Evolutionary conservation across 495 filamentous ascomycete species (phyloP).

Genomic region (Patellaria atrata): DNA sequence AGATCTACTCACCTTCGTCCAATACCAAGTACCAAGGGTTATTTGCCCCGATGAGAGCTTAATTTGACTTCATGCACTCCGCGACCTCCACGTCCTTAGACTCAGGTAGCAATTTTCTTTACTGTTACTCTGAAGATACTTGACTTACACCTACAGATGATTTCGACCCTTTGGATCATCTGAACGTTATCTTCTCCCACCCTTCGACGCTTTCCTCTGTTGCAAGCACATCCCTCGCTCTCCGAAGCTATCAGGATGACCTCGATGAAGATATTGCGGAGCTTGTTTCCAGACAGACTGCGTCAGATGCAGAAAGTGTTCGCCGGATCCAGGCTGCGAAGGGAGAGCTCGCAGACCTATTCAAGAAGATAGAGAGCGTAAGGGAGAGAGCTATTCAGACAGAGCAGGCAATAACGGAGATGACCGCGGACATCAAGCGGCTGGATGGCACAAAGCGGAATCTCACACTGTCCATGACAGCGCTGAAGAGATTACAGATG

Average conservation of each 20-base stretch:
- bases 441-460: constrained; percentile 94
- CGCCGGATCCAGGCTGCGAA: constrained; percentile 82
- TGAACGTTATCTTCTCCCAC: constrained; percentile 89
- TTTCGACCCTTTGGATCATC: constrained; percentile 86
- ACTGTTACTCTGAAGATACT: too few relatives aligned
- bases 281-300: constrained; percentile 67
- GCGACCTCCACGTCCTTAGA: too few relatives aligned
- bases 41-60: too few relatives aligned
- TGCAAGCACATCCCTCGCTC: constrained; percentile 49
- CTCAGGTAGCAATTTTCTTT: too few relatives aligned
- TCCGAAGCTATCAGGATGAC: constrained; percentile 68
- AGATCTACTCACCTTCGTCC: too few relatives aligned
- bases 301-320: constrained; percentile 74
- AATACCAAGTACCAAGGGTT: too few relatives aligned
- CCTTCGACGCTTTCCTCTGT: constrained; percentile 75
- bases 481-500: constrained; percentile 95
- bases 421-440: constrained; percentile 98
- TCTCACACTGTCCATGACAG: constrained; percentile 94
- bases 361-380: constrained; percentile 91
- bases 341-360: constrained; percentile 72
- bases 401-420: constrained; percentile 90
- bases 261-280: constrained; percentile 65
- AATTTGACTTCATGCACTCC: too few relatives aligned
- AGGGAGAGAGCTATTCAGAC: constrained; percentile 80
- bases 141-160: constrained; percentile 47